These are phyloP conservation scores for Aspergillus hancockii DNA, from an alignment of 495 filamentous ascomycete genomes.

Conservation along the genomic window DNA sequence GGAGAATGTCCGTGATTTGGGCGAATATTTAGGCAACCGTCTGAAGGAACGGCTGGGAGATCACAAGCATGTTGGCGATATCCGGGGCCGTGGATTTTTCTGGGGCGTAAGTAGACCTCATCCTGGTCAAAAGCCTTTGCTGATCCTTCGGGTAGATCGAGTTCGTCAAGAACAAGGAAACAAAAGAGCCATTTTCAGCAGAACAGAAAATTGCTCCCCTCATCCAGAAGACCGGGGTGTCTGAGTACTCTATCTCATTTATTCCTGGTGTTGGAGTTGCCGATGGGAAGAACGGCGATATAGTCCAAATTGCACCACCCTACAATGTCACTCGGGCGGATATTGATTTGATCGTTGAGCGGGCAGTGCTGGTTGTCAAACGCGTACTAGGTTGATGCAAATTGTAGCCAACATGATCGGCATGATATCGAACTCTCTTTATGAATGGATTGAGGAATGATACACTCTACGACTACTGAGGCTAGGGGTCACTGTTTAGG, in stretches of 20 bases:
- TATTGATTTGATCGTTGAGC: conserved; percentile 57
- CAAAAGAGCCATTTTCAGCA: conserved; percentile 51
- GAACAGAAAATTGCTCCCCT: conserved; percentile 36
- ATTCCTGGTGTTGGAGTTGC: conserved; percentile 70
- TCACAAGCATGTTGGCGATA: conserved; percentile 51
- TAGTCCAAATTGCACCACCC: conserved; percentile 70
- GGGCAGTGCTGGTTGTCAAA: conserved; percentile 30
- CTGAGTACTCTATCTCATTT: conserved; percentile 60
- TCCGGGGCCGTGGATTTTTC: conserved; percentile 54
- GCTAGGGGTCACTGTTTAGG: too few relatives aligned
- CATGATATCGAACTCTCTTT: too few relatives aligned
- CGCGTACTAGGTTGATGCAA: conserved; percentile 28
- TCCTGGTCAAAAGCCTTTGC: not conserved
- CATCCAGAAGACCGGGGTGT: conserved; percentile 53
- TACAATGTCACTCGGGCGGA: conserved; percentile 64
- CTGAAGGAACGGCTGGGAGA: conserved; percentile 38
- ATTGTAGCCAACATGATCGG: too few relatives aligned
- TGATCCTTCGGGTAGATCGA: conserved; percentile 42
- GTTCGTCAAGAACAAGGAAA: conserved; percentile 54
- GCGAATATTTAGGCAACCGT: conserved; percentile 37
- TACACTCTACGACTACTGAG: too few relatives aligned
- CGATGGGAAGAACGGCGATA: conserved; percentile 68
- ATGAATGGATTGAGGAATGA: too few relatives aligned
- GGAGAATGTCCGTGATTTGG: conserved; percentile 46
- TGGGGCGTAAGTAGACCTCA: conserved; percentile 44